Conservation (phyloP, 1,284 basidiomycete genomes). For the Cutaneotrichosporon sp. region DNA sequence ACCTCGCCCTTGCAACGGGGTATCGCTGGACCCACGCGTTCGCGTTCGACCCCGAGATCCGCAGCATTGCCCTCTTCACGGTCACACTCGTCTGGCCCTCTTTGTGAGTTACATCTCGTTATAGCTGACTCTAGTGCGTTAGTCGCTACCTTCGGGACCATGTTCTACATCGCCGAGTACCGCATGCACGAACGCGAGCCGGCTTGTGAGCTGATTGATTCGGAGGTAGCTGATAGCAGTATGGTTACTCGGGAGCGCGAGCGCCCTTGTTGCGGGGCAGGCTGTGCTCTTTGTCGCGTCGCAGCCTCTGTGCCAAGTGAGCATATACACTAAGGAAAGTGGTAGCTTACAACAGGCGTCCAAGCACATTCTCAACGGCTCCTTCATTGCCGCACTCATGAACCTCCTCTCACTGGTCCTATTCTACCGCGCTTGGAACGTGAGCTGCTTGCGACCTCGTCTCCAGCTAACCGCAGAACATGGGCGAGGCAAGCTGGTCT, state of each 20-base stretch:
- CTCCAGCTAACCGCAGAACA: constrained; percentile 27
- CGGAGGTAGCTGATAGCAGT: constrained; percentile 3
- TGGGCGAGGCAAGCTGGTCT: constrained; percentile 46
- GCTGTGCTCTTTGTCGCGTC: constrained; percentile 73
- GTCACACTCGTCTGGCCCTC: constrained; percentile 80
- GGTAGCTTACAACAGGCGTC: constrained; percentile 57
- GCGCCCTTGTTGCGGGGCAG: constrained; percentile 72
- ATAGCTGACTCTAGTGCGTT: constrained; percentile 58
- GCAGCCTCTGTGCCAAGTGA: constrained; percentile 70
- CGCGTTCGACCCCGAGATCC: constrained; percentile 61
- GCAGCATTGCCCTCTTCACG: constrained; percentile 70
- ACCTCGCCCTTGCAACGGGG: constrained; percentile 74
- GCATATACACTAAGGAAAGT: constrained; percentile 27
- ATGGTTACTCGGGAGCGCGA: constrained; percentile 39
- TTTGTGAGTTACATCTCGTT: not conserved
- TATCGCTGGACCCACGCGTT: constrained; percentile 64
- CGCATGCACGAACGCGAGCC: constrained; percentile 71
- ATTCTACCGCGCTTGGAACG: constrained; percentile 76
- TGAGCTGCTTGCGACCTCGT: constrained; percentile 50
- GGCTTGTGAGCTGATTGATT: constrained; percentile 42
- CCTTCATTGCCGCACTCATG: constrained; percentile 69
- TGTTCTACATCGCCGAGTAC: constrained; percentile 71
- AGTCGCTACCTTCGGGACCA: constrained; percentile 65
- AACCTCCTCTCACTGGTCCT: constrained; percentile 65
- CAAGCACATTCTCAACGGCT: constrained; percentile 68